Base-by-base conservation (phyloP, 2,329 filamentous ascomycete genomes). In the Fusarium torulosum region DNA sequence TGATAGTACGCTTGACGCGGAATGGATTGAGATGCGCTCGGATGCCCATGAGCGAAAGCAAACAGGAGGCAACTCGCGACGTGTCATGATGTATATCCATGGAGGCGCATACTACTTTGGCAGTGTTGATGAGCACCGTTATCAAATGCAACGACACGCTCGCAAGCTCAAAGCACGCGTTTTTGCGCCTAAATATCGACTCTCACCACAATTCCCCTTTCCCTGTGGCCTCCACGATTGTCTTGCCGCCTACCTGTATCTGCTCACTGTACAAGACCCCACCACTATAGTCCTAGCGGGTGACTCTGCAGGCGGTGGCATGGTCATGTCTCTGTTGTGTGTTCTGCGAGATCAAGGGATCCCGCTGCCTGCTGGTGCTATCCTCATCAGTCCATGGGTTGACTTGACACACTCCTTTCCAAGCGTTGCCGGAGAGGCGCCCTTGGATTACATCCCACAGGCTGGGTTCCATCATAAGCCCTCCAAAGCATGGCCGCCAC, bases 41-140 rank as follows among this genome's bases (percentile, higher is more conserved):
- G 91, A 98, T 77, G 75, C 75, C 27, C 83, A 90, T 62, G 89
- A 91, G 75, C 88, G 93, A 58, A 90, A 89, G 76, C 87, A 86
- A 74, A 80, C 81, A 1, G 81, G 80, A 17, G 86, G 88, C 47
- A 84, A 85, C 21, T 86, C 87, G 19, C 89, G 89, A 70, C 88
- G 94, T 52, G 89, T 97, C 59, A 97, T 98, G 87, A 82, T 99
- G 23, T 98, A 98, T 79, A 84, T 98, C 21, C 96, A 98, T 75
- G 96, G 96, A 15, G 95, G 95, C 8, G 95, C 92, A 20, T 98
- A 97, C 79, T 99, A 90, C 80, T 98, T 99, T 76, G 95, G 96
- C 15, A 96, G 93, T 72, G 90, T 97, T 37, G 94, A 97, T 75
- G 94, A 97, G 78, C 96, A 98, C 81, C 90, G 96, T n/a, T 98